phyloP scores from a whole-genome alignment of 768 basidiomycete genomes.

The Saitozyma sp. region DNA sequence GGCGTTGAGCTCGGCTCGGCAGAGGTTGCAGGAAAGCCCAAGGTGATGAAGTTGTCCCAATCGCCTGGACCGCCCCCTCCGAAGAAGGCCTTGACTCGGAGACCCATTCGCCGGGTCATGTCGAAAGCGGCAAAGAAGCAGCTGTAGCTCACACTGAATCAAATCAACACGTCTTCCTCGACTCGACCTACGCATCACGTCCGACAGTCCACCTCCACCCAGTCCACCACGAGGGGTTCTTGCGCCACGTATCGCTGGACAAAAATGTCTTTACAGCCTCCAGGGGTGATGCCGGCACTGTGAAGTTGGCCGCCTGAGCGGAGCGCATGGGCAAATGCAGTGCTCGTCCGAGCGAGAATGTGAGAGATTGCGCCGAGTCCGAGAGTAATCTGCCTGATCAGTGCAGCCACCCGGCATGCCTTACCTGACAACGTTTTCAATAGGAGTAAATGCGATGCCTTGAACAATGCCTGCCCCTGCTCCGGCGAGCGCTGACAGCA shows the following conservation, averaged over 20 bases:
- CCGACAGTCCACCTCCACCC: slow-evolving; percentile 47
- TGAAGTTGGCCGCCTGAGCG: slow-evolving; percentile 3
- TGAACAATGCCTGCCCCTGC: slow-evolving; percentile 46
- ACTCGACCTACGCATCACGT: slow-evolving; percentile 39
- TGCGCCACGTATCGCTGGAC: slow-evolving; percentile 37
- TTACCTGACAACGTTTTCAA: slow-evolving; percentile 50
- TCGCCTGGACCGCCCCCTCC: slow-evolving; percentile 22
- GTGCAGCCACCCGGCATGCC: background rate
- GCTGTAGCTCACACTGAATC: slow-evolving; percentile 37
- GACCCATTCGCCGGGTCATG: slow-evolving; percentile 38
- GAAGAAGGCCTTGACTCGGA: slow-evolving; percentile 45
- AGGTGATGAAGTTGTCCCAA: slow-evolving; percentile 29
- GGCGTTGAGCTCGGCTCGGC: slow-evolving; percentile 12
- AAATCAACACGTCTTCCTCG: slow-evolving; percentile 3
- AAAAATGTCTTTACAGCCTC: slow-evolving; percentile 34
- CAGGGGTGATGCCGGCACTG: slow-evolving; percentile 22
- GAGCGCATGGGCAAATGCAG: slow-evolving; percentile 24
- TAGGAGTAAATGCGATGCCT: slow-evolving; percentile 46
- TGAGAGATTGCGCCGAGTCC: slow-evolving; percentile 34
- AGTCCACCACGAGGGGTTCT: slow-evolving; percentile 44
- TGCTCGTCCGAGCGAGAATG: slow-evolving; percentile 17
- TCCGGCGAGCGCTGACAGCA: slow-evolving; percentile 45
- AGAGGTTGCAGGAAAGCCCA: background rate
- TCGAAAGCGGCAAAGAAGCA: slow-evolving; percentile 51
- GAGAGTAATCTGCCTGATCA: slow-evolving; percentile 23